Conservation (phyloP, 2,329 filamentous ascomycete genomes). For the Penicillium sumatraense region DNA sequence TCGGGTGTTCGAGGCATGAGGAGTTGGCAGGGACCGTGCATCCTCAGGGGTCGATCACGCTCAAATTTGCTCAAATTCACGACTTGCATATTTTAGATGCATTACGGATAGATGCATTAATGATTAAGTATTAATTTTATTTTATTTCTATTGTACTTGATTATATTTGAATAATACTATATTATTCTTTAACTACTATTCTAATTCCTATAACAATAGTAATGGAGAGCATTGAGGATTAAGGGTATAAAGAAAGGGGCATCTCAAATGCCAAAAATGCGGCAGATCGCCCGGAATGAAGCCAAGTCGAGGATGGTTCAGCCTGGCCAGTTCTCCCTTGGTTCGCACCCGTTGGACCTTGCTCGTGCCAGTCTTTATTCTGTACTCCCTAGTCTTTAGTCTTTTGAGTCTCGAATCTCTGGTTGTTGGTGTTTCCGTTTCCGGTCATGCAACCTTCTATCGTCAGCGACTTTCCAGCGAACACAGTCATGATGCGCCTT, state of each 20-base stretch:
- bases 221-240: too few relatives aligned
- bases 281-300: background rate
- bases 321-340: background rate
- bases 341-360: background rate
- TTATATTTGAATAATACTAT: background rate
- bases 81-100: background rate
- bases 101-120: too few relatives aligned
- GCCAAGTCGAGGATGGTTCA: background rate
- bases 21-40: background rate
- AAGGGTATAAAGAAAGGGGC: background rate
- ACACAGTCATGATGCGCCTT: constrained; percentile 2
- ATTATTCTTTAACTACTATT: too few relatives aligned
- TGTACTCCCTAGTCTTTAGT: too few relatives aligned
- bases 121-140: too few relatives aligned
- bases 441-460: background rate
- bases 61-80: constrained; percentile 17
- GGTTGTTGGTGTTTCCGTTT: constrained; percentile 2
- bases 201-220: too few relatives aligned
- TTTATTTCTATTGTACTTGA: too few relatives aligned
- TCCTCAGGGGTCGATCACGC: constrained; percentile 1
- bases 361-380: too few relatives aligned
- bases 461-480: background rate
- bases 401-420: too few relatives aligned
- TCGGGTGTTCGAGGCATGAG: too few relatives aligned
- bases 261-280: background rate